Conservation (phyloP, 208 protist genomes). For the Leishmania mexicana region DNA sequence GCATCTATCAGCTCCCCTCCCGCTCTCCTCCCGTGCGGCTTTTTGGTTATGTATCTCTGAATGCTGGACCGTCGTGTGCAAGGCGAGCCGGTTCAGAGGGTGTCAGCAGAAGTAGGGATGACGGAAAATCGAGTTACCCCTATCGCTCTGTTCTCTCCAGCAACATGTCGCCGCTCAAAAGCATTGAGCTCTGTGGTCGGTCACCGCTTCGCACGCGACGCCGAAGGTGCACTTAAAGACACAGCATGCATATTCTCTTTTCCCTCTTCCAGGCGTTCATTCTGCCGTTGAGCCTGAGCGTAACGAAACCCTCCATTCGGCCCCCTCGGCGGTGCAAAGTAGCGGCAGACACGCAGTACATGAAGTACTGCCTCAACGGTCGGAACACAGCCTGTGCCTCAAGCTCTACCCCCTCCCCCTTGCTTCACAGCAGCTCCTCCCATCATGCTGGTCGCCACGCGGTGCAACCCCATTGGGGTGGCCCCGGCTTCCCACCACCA, state of each 20-base stretch:
- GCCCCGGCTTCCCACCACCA: too few species aligned
- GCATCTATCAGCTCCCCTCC: background rate
- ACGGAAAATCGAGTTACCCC: background rate
- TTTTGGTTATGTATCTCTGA: background rate
- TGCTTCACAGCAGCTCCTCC: background rate
- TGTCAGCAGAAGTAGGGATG: background rate
- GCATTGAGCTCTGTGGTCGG: background rate
- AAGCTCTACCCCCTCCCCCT: background rate
- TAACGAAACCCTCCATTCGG: background rate
- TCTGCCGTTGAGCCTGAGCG: background rate
- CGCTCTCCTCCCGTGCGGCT: background rate
- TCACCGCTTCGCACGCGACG: background rate
- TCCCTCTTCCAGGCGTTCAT: background rate
- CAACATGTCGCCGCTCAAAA: background rate
- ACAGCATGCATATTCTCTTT: background rate
- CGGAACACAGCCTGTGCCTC: background rate
- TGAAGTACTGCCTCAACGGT: background rate
- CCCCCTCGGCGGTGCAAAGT: background rate
- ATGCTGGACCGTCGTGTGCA: background rate
- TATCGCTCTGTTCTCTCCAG: background rate
- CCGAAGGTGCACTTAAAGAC: background rate
- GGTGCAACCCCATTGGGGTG: too few species aligned
- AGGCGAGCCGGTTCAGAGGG: background rate
- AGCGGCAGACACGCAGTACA: background rate
- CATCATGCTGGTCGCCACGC: background rate